Percentiles rank a stretch among this genome's conserved stretches.
Evolutionary conservation across 768 basidiomycete genomes (phyloP).

Genomic region (Amanita fuliginea): DNA sequence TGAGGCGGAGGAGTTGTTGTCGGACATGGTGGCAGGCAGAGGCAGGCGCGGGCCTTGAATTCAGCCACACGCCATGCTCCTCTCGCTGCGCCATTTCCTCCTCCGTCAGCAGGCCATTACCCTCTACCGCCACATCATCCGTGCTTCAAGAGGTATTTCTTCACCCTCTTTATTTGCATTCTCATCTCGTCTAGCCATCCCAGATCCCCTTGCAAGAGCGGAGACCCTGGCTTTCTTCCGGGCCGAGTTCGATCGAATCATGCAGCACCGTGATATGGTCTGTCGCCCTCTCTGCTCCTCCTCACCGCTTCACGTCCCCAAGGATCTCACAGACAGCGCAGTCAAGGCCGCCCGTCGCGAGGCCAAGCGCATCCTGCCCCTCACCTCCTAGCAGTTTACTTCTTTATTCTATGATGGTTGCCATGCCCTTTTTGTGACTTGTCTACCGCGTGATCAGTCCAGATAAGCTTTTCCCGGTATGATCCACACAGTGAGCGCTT

Average conservation of each 20-base stretch:
- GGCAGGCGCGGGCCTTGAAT: conserved; percentile 27
- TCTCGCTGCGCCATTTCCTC: conserved; percentile 68
- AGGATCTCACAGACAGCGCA: conserved; percentile 54
- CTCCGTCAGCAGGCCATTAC: conserved; percentile 48
- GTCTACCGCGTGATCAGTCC: neutral
- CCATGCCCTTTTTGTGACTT: neutral
- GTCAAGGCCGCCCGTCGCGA: conserved; percentile 48
- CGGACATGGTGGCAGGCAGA: conserved; percentile 7
- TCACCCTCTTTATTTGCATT: conserved; percentile 3
- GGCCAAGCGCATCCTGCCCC: conserved; percentile 45
- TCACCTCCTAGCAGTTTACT: neutral
- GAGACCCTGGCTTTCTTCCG: conserved; percentile 72
- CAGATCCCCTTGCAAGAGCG: conserved; percentile 43
- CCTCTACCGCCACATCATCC: conserved; percentile 59
- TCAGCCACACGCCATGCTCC: conserved; percentile 10
- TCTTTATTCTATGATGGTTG: neutral
- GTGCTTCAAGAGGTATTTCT: conserved; percentile 50
- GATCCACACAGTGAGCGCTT: neutral
- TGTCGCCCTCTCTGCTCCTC: conserved; percentile 9
- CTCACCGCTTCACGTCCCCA: conserved; percentile 2
- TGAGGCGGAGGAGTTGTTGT: conserved; percentile 8
- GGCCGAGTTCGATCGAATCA: conserved; percentile 56
- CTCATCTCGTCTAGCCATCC: conserved; percentile 36
- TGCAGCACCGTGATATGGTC: conserved; percentile 47
- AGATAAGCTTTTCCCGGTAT: neutral